These are phyloP conservation scores for Plasmodium vivax DNA, from an alignment of 169 alveolate genomes.

Conservation along the genomic window DNA sequence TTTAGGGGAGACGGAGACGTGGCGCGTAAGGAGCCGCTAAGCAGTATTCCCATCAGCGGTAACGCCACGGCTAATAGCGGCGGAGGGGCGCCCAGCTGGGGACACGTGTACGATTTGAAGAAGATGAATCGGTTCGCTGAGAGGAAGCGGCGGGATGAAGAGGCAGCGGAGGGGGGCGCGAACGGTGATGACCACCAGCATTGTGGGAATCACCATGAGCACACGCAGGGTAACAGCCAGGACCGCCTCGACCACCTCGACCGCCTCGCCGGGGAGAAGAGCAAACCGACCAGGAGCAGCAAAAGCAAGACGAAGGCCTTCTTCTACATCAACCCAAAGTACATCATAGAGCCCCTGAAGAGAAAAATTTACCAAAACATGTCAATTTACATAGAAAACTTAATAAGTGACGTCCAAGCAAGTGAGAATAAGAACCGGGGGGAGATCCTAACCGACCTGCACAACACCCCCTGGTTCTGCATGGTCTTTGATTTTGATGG, in stretches of 20 bases:
- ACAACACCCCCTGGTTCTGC: constrained; percentile 69
- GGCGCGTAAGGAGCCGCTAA: neutral
- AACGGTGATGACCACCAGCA: neutral
- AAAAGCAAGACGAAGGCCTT: constrained; percentile 46
- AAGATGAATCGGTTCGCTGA: neutral
- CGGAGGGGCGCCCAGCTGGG: neutral
- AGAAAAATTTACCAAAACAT: constrained; percentile 63
- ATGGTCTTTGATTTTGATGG: constrained; percentile 71
- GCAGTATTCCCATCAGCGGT: neutral
- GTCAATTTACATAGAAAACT: constrained; percentile 69
- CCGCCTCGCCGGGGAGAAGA: neutral
- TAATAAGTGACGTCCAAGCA: constrained; percentile 61
- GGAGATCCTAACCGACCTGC: constrained; percentile 35
- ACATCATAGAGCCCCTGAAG: constrained; percentile 62
- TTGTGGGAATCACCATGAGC: neutral
- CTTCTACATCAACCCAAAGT: constrained; percentile 66
- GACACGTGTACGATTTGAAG: neutral
- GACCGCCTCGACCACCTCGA: neutral
- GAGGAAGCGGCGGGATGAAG: neutral
- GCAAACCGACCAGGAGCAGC: neutral
- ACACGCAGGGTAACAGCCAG: neutral
- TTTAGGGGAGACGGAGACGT: neutral
- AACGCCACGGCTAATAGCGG: neutral
- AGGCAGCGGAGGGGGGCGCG: neutral
- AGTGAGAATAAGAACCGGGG: constrained; percentile 66